These are phyloP conservation scores for Kalmanozyma brasiliensis DNA, from an alignment of 1,284 basidiomycete genomes.

Conservation along the genomic window DNA sequence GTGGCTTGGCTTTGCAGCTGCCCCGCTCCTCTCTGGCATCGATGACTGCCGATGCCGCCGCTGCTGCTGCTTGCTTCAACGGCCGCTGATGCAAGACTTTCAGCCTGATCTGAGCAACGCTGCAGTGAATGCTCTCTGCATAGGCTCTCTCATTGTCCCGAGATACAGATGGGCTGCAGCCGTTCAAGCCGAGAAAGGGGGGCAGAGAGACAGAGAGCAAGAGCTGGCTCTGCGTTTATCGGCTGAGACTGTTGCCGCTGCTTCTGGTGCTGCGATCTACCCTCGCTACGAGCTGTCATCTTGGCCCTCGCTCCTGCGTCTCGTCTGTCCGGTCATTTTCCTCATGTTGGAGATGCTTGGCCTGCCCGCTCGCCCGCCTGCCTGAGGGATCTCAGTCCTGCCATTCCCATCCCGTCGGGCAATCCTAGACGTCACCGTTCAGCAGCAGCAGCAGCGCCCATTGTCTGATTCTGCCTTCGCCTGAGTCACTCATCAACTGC, in stretches of 20 bases:
- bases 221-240: no score
- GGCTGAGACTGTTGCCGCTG: background rate
- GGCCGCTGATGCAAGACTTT: no score
- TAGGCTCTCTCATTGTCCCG: no score
- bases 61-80: background rate
- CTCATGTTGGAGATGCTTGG: conserved; percentile 2
- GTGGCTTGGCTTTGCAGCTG: conserved; percentile 1
- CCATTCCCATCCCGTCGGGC: background rate
- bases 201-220: no score
- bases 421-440: conserved; percentile 14
- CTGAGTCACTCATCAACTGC: no score
- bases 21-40: background rate
- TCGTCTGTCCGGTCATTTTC: conserved; percentile 17
- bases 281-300: conserved; percentile 33
- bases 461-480: background rate
- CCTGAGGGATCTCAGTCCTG: conserved; percentile 11
- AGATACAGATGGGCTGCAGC: no score
- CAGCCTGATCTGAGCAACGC: no score
- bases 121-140: background rate
- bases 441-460: background rate
- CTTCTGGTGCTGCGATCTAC: conserved; percentile 25
- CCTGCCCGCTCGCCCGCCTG: no score
- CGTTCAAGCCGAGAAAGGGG: no score
- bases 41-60: background rate
- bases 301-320: background rate